phyloP scores from a whole-genome alignment of 352 stramenopile species.

The Nothophytophthora sp. region DNA sequence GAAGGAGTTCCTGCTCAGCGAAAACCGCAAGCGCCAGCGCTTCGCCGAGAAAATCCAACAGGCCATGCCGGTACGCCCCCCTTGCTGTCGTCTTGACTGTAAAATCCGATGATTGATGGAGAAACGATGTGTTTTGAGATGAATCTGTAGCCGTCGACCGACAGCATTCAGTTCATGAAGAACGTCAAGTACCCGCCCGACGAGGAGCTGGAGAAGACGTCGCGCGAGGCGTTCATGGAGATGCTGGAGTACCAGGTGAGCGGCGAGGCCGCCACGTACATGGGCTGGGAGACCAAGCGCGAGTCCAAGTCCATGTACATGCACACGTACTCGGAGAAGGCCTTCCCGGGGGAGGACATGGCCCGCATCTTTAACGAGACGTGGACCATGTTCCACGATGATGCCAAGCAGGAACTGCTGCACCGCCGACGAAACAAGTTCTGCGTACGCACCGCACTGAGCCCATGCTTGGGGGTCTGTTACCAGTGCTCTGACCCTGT shows the following conservation, averaged over 20 bases:
- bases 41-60: slow-evolving; percentile 89
- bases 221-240: slow-evolving; percentile 72
- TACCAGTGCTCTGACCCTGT: background rate
- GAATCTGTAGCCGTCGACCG: slow-evolving; percentile 63
- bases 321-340: slow-evolving; percentile 76
- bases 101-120: background rate
- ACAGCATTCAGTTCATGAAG: slow-evolving; percentile 90
- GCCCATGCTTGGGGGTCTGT: background rate
- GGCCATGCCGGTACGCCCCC: slow-evolving; percentile 74
- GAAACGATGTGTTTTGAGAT: too few species aligned
- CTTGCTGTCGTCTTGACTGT: background rate
- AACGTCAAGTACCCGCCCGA: slow-evolving; percentile 83
- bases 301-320: slow-evolving; percentile 89
- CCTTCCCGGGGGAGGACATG: slow-evolving; percentile 71
- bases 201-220: slow-evolving; percentile 79
- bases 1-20: slow-evolving; percentile 84
- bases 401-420: slow-evolving; percentile 69
- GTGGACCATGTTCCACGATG: slow-evolving; percentile 76
- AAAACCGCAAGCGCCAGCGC: slow-evolving; percentile 85
- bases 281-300: slow-evolving; percentile 80
- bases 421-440: slow-evolving; percentile 82
- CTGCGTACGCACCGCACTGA: slow-evolving; percentile 51
- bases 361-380: slow-evolving; percentile 79
- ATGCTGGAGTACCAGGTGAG: slow-evolving; percentile 85
- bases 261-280: slow-evolving; percentile 59